Evolutionary conservation across 1,139 yeast genomes (phyloP), one percentile per base, ranked within the genome.

Genomic region (Yamadazyma trypodendri): DNA sequence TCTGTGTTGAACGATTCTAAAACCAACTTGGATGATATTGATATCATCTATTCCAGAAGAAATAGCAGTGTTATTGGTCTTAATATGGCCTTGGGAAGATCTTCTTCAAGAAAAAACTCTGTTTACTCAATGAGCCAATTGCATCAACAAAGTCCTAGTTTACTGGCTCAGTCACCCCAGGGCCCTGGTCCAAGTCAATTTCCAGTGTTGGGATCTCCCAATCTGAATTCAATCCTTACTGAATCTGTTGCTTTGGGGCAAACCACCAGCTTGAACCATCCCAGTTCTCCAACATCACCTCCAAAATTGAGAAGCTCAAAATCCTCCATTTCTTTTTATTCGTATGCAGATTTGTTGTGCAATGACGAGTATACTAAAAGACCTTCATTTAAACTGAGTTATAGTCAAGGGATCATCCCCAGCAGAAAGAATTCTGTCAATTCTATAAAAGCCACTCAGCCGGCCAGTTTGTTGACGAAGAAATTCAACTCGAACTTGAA

Each of bases 301-400:
- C 79, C 63, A 41, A 68, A 58, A 54, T 68, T 61, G 48, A 50
- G 55, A 28, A 50, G 60, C 35, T 60, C 71, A 11, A 61, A 70
- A 41, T 80, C 82, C n/a, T 66, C 80, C 2, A 65, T 84, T 29
- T 77, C 81, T 34, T 85, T 85, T 57, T 84, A 79, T 54, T 81
- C 90, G 4, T 86, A 83, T 56, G 95, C 92, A 4, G 95, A 86
- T 50, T 75, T 86, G 72, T 73, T 85, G 44, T 75, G 68, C 48
- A 79, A 74, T 52, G 89, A 83, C 55, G 85, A 70, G 55, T 65
- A 63, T 43, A 63, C 75, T 28, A 72, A 82, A 55, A 72, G 86
- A 56, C 87, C 87, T 16, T 70, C 81, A 14, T 61, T 63, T 49
- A 61, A 59, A 36, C 61, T 56, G 31, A 55, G 64, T 14, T 58